These are phyloP conservation scores for Vaccinium corymbosum DNA, from an alignment of 148 eudicot genomes.

Conservation along the genomic window DNA sequence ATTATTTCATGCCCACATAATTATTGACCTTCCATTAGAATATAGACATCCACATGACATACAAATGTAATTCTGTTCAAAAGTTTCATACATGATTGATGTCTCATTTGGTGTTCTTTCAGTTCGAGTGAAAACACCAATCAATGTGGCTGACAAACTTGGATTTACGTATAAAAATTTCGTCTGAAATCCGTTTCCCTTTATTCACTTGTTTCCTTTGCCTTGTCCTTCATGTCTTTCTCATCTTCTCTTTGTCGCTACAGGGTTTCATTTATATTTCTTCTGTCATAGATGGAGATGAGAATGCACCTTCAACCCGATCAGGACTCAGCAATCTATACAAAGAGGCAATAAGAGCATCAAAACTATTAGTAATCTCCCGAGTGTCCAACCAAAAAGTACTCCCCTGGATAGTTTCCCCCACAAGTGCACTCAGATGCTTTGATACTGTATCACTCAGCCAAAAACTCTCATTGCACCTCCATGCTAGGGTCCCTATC, in stretches of 20 bases:
- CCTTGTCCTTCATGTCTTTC: not conserved
- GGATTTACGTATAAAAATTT: not conserved
- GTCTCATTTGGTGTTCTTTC: not conserved
- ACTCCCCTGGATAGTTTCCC: slow-evolving; percentile 84
- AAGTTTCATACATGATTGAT: not conserved
- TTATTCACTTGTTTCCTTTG: not conserved
- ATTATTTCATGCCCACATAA: not conserved
- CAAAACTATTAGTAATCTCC: slow-evolving; percentile 57
- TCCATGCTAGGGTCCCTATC: slow-evolving; percentile 61
- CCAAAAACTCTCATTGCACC: slow-evolving; percentile 75
- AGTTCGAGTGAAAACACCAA: not conserved
- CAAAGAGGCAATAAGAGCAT: slow-evolving; percentile 48
- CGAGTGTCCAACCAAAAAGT: slow-evolving; percentile 67
- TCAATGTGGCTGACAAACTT: not conserved
- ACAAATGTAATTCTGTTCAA: not conserved
- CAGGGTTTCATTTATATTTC: slow-evolving; percentile 87
- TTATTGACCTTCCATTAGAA: not conserved
- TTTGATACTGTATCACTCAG: slow-evolving; percentile 81
- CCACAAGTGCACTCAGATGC: slow-evolving; percentile 66
- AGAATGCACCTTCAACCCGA: slow-evolving; percentile 55
- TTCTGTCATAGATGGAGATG: slow-evolving; percentile 48
- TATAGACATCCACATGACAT: not conserved
- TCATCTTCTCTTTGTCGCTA: not conserved
- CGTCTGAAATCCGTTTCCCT: not conserved
- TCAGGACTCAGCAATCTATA: slow-evolving; percentile 64